These are phyloP conservation scores for Aspergillus vadensis DNA, from an alignment of 2,329 filamentous ascomycete genomes.

Conservation along the genomic window DNA sequence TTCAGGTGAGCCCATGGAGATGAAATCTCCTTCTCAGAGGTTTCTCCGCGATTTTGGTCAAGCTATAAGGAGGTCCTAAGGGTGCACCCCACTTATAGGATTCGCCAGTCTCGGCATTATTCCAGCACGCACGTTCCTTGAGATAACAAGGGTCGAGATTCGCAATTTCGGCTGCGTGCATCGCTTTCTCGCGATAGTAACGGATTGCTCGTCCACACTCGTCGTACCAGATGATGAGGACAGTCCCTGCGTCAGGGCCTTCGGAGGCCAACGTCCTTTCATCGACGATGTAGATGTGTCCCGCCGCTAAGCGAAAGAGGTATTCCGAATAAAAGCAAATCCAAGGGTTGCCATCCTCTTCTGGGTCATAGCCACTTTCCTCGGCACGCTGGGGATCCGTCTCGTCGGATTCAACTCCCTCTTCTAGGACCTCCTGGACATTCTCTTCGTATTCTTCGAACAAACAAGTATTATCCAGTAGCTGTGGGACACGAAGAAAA, in stretches of 20 bases:
- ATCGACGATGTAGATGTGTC: background rate
- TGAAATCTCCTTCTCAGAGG: no score
- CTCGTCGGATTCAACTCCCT: no score
- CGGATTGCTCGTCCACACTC: slow-evolving; percentile 2
- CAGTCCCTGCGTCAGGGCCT: slow-evolving; percentile 6
- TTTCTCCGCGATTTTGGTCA: no score
- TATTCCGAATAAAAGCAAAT: no score
- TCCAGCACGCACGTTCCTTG: slow-evolving; percentile 4
- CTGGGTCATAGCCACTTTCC: background rate
- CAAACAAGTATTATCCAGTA: background rate
- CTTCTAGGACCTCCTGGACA: no score
- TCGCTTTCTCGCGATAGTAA: background rate
- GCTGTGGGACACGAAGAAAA: background rate
- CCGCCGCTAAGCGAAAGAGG: no score
- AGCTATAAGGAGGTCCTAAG: no score
- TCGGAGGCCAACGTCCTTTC: background rate
- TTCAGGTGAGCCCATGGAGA: no score
- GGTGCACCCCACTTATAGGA: no score
- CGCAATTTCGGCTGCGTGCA: background rate
- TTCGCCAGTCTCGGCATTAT: background rate
- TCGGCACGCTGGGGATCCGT: background rate
- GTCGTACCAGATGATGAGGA: slow-evolving; percentile 10
- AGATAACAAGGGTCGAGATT: background rate
- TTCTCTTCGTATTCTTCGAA: background rate
- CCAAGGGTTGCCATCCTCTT: background rate